These are phyloP conservation scores for Tolypocladium amazonense DNA, from an alignment of 2,329 filamentous ascomycete genomes.

Conservation along the genomic window DNA sequence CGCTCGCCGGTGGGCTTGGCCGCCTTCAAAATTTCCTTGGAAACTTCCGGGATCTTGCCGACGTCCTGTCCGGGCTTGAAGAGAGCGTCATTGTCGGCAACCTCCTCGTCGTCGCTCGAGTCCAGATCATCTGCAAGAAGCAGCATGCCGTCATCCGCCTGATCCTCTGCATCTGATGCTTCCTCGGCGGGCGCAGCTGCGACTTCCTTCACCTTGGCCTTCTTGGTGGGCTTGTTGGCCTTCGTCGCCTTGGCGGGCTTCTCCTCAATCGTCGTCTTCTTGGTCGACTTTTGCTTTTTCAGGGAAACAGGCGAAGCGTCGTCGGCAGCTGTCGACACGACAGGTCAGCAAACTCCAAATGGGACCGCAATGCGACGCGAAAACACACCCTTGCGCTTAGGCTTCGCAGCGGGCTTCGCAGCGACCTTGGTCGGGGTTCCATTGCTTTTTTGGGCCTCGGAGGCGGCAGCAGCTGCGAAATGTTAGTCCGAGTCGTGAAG, in stretches of 20 bases:
- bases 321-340: constrained; percentile 23
- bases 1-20: constrained; percentile 41
- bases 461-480: constrained; percentile 10
- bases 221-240: constrained; percentile 22
- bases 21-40: constrained; percentile 33
- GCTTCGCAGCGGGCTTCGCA: constrained; percentile 13
- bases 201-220: constrained; percentile 10
- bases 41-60: constrained; percentile 38
- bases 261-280: constrained; percentile 17
- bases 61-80: constrained; percentile 40
- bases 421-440: constrained; percentile 8
- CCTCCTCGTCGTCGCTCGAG: constrained; percentile 33
- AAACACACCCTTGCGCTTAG: constrained; percentile 21
- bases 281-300: constrained; percentile 35
- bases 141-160: constrained; percentile 30
- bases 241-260: constrained; percentile 10
- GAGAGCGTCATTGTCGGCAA: constrained; percentile 20
- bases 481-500: constrained; percentile 6
- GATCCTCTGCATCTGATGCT: constrained; percentile 24
- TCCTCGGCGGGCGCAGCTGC: constrained; percentile 18
- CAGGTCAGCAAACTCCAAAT: constrained; percentile 12
- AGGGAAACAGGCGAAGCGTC: constrained; percentile 31
- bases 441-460: constrained; percentile 20
- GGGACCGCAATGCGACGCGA: background rate
- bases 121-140: constrained; percentile 34